Evolutionary conservation across 305 asterid species (phyloP), one percentile per base, ranked within the genome.

Genomic region (Plantago rigida): DNA sequence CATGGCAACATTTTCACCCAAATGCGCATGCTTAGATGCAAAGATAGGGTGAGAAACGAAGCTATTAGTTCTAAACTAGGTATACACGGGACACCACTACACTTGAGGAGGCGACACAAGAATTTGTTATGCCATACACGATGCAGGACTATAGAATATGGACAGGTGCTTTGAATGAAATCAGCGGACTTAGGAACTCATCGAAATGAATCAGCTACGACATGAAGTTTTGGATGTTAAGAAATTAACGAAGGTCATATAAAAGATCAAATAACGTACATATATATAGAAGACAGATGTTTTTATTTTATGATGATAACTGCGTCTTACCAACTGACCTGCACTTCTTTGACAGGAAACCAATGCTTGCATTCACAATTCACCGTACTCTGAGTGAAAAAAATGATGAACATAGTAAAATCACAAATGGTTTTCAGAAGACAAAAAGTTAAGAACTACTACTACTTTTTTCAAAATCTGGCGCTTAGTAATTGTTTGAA

Each of bases 401-500:
- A 28, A 34, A 36, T 0, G 39, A 39, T 34, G 13, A 12, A 26
- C 13, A 46, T 47, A 47, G 47, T 50, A 53, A 39, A 51, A 68
- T 13, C 53, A 10, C 17, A 52, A 53, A 24, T 51, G 36, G 50
- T 57, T n/a, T 42, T 45, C 39, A 26, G 3, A n/a, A 58, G 63
- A 56, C 5, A 22, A 22, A 22, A 22, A 22, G 26, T 22, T 13
- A 7, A 66, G 58, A 60, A 56, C 22, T 45, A 46, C 66, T 49
- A 17, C 19, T 17, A 22, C 26, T 72, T 36, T 41, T 72, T 36
- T 4, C 13, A 60, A 66, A 36, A 69, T 67, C 64, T 75, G 72
- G 66, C 70, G 29, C 68, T 46, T 56, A 42, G 63, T 63, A 44
- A 42, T 50, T 62, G 65, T 68, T 62, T 56, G 54, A 24, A 58